Evolutionary conservation across 495 filamentous ascomycete genomes (phyloP), one percentile per base, ranked within the genome.

Genomic region (Penicillium mononematosum): DNA sequence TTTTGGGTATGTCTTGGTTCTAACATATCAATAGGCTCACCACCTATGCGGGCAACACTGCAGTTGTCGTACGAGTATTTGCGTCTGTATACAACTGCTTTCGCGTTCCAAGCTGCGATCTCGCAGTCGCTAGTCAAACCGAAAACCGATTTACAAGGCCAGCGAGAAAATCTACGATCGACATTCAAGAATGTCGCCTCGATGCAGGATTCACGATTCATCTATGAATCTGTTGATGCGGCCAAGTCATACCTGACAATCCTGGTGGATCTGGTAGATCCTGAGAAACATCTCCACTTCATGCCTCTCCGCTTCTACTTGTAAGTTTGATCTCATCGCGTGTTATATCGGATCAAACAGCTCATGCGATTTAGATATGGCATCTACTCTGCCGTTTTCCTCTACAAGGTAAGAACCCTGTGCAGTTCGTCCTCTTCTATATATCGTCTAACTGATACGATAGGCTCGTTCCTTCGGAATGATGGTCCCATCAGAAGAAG

Each of bases 71-170:
- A 86, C 64, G 84, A 87, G 61, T 87, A 86, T 58, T 63, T 87
- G 1, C 70, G 83, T 8, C 76, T 87, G 12, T 87, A 87, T 60
- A 85, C 82, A 34, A 87, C 85, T 45, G 83, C 84, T 0, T 87
- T 87, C 55, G 84, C 84, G 3, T 87, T 86, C 56, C 84, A 87
- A 61, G 84, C 84, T 19, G 83, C 83, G 5, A 82, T 87, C 17
- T 84, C 83, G 10, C 81, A 83, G 20, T 82, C 83, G 0, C 57
- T 85, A 29, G 74, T 74, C 4, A 78, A 75, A 53, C 64, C 70
- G 1, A 75, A 76, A 45, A 69, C 58, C 5, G 68, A 70, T 17
- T 58, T 63, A 6, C 70, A 66, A 14, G 73, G 72, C 5, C 75
- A 77, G 22, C 63, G 70, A 31, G 75, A 80, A 49, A 70, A 78